Evolutionary conservation across 495 filamentous ascomycete genomes (phyloP), one percentile per base, ranked within the genome.

Genomic region (Penicillium steckii): DNA sequence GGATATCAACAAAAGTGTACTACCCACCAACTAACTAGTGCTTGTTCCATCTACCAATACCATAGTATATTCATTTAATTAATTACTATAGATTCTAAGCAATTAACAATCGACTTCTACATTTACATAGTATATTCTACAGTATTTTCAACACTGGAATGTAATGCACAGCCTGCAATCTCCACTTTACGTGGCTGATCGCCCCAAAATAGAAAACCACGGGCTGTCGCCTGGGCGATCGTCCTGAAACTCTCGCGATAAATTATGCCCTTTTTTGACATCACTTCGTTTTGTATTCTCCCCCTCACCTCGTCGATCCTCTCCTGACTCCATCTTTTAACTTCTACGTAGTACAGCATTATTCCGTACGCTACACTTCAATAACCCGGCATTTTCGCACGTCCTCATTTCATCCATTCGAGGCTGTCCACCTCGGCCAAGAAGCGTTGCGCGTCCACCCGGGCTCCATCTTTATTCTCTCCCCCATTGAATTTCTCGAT

Each of bases 181-280:
- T 53, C 56, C 45, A 52, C 40, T 37, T 35, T 37, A n/a, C 47
- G 62, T 65, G 62, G 59, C 62, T 60, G 52, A 66, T 45, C 10
- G 35, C 50, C 57, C 60, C 30, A 47, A 61, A 66, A 66, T 66
- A 66, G 62, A 56, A 54, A 38, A 29, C 44, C 52, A 50, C 61
- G 61, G 61, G 48, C 59, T 60, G 60, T 66, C 60, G 63, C 63
- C 63, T 61, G 60, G 63, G 63, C 57, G 56, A 62, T 62, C 52
- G 52, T 44, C 50, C 27, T 15, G 41, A 50, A 43, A 43, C 49
- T 44, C 27, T 29, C 12, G 27, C 27, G 27, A 6, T 29, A 12
- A 29, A 12, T 5, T n/a, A n/a, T n/a, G 33, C 33, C 13, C 33
- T 27, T 35, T n/a, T 15, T 42, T 22, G 27, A 52, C 21, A 25